Evolutionary conservation across 2,329 filamentous ascomycete species (phyloP).

Genomic region (Ophiostoma perfectum): DNA sequence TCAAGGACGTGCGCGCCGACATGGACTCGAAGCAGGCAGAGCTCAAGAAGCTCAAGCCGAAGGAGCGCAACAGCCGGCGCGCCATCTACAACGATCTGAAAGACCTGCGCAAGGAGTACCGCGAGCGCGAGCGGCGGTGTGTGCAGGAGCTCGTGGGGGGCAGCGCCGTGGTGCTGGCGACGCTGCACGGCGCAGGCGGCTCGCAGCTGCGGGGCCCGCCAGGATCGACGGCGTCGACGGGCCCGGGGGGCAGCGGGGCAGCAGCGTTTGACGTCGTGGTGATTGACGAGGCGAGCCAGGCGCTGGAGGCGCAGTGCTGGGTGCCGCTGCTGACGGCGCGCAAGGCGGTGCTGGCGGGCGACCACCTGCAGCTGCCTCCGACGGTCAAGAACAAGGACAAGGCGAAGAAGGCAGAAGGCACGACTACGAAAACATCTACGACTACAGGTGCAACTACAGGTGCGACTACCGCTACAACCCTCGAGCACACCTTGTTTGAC

Average conservation of each 20-base stretch:
- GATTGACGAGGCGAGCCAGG: conserved; percentile 94
- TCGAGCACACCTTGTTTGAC: conserved; percentile 93
- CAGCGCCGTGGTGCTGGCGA: conserved; percentile 86
- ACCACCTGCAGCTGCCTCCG: conserved; percentile 89
- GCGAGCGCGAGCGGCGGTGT: conserved; percentile 76
- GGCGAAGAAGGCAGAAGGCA: neutral
- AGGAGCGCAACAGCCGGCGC: conserved; percentile 54
- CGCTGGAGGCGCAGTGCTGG: conserved; percentile 95
- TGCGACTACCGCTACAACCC: conserved; percentile 25
- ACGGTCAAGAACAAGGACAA: conserved; percentile 62
- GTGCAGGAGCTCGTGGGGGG: conserved; percentile 67
- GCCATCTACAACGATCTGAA: conserved; percentile 81
- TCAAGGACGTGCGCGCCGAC: conserved; percentile 82
- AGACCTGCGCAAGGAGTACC: conserved; percentile 80
- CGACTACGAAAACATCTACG: neutral
- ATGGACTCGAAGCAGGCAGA: conserved; percentile 89
- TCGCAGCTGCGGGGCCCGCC: conserved; percentile 58
- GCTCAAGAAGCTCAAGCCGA: conserved; percentile 62
- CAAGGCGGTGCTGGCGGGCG: conserved; percentile 87
- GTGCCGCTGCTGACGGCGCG: conserved; percentile 73
- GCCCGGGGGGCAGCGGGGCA: conserved; percentile 33
- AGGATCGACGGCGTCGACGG: neutral
- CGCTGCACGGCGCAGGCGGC: conserved; percentile 85
- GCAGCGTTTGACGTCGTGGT: conserved; percentile 89
- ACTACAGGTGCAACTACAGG: neutral